These are phyloP conservation scores for Diutina scorzettiae DNA, from an alignment of 1,139 yeast species.

Conservation along the genomic window DNA sequence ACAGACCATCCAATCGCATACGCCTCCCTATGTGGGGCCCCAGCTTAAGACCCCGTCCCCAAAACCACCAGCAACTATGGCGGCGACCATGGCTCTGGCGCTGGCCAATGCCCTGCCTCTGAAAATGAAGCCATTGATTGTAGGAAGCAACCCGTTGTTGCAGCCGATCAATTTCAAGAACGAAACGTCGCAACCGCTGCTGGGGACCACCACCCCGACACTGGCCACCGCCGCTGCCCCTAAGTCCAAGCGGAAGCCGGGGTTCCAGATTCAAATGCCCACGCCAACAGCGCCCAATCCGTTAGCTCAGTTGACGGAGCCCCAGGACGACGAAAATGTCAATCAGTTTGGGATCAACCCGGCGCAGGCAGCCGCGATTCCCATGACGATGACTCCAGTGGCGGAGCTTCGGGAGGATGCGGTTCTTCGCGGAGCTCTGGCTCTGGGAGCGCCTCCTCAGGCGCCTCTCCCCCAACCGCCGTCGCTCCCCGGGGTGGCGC, in stretches of 20 bases:
- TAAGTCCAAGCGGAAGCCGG: slow-evolving; percentile 20
- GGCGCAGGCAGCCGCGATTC: slow-evolving; percentile 37
- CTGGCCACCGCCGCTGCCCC: background rate
- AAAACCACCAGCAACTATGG: background rate
- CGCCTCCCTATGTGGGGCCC: slow-evolving; percentile 22
- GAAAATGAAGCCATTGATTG: slow-evolving; percentile 44
- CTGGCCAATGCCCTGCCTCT: slow-evolving; percentile 19
- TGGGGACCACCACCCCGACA: background rate
- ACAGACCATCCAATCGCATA: slow-evolving; percentile 15
- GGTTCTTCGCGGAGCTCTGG: slow-evolving; percentile 1
- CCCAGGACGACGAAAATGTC: slow-evolving; percentile 25
- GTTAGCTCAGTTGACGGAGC: slow-evolving; percentile 26
- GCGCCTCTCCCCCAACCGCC: background rate
- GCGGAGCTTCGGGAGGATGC: slow-evolving; percentile 38
- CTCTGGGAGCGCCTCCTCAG: background rate
- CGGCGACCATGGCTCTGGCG: background rate
- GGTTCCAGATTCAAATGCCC: slow-evolving; percentile 38
- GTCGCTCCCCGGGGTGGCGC: background rate
- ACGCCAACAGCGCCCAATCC: slow-evolving; percentile 27
- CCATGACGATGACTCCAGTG: slow-evolving; percentile 65
- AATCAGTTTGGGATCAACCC: slow-evolving; percentile 60
- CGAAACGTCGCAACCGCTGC: background rate
- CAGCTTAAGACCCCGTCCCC: slow-evolving; percentile 3
- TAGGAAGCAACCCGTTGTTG: slow-evolving; percentile 34
- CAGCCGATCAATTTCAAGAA: slow-evolving; percentile 48